Base-by-base conservation (phyloP, 768 basidiomycete species). In the Kwoniella mangroviensis region DNA sequence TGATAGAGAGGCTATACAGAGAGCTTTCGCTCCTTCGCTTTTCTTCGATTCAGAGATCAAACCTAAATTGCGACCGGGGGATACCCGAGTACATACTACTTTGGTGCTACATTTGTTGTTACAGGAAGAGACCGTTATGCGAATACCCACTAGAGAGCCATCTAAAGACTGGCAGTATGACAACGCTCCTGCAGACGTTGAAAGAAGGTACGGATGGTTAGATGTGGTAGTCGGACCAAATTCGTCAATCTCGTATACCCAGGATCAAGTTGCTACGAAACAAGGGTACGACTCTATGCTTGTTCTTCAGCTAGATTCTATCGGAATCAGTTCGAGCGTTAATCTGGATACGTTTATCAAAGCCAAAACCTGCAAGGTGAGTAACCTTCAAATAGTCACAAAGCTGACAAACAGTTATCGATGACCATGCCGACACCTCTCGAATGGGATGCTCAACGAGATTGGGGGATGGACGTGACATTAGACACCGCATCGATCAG, bases 121-220 rank as follows among this genome's bases (percentile, higher is more conserved):
- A 53, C 86, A 89, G 10, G 90, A 91, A 60, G 87, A 90, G 26
- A 92, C 92, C 0, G 89, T 87, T 0, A 78, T 98, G 11, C 87
- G 92, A 52, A 85, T 97, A n/a, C 96, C 96, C 2, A 95, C 95
- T 67, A 88, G 94, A 11, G 96, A 98, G 83, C 83, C 89, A 0
- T 97, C 94, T 0, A 98, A 98, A 91, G 91, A 98, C 82, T 98
- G 96, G 96, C 89, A 90, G 80, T 98, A 91, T 90, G 96, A 98
- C 80, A 89, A 89, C 55, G 55, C 68, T 15, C 52, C 61, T 4
- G 52, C 69, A 5, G 72, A 77, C 28, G 67, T 63, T 4, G 74
- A 74, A 67, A 86, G 86, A 71, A 72, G 70, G 11, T 86, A 84
- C 63, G 85, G 85, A 2, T 90, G 88, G 72, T 87, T 98, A 43